Conservation (phyloP, 75 land plant species). For the Ceratopteris richardii region DNA sequence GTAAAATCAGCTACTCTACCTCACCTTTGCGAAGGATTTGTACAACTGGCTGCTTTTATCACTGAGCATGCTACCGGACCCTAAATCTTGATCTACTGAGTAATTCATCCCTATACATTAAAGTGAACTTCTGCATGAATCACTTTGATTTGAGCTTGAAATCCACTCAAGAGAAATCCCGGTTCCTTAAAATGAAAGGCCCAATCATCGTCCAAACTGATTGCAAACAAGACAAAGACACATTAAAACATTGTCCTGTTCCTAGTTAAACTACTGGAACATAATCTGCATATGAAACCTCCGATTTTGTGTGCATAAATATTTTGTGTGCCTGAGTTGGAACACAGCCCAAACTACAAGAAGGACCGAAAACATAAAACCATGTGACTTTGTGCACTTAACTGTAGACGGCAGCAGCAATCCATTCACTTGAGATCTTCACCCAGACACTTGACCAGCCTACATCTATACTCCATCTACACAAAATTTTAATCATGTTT, state of each 20-base stretch:
- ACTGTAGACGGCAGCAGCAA: slow-evolving; percentile 80
- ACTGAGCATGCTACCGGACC: too few species aligned
- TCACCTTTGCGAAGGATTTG: too few species aligned
- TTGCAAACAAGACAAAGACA: background rate
- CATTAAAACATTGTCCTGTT: too few species aligned
- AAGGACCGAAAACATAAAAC: background rate
- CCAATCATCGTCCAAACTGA: slow-evolving; percentile 41
- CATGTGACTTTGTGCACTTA: background rate
- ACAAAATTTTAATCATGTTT: background rate
- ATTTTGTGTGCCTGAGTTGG: background rate
- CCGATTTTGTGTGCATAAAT: background rate
- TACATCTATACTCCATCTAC: slow-evolving; percentile 86
- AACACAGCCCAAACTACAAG: background rate
- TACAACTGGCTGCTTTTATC: too few species aligned
- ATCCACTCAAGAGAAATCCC: slow-evolving; percentile 16
- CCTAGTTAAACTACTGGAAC: too few species aligned
- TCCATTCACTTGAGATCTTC: slow-evolving; percentile 82
- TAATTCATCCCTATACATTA: too few species aligned
- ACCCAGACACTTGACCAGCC: slow-evolving; percentile 97
- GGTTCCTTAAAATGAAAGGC: slow-evolving; percentile 17
- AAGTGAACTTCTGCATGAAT: too few species aligned
- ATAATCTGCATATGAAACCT: background rate
- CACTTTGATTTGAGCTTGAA: too few species aligned
- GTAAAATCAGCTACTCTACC: too few species aligned
- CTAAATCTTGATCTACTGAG: too few species aligned